Evolutionary conservation across 106 monocot species (phyloP).

Genomic region (Triglochin maritima): DNA sequence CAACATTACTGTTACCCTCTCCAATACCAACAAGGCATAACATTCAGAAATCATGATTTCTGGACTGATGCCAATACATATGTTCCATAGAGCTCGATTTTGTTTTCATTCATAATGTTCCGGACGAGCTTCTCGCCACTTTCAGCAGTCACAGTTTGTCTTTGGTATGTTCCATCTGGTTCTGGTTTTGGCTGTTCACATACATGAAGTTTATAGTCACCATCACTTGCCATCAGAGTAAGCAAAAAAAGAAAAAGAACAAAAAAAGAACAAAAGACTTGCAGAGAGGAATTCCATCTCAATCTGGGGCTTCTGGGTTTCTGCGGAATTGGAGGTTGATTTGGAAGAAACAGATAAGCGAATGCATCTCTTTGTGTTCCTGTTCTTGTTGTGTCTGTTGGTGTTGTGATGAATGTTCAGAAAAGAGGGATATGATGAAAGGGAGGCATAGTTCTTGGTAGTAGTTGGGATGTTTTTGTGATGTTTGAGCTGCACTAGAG

Average conservation of each 20-base stretch:
- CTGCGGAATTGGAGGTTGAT: background rate
- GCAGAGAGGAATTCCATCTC: constrained; percentile 57
- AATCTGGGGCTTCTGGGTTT: constrained; percentile 12
- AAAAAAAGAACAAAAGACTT: background rate
- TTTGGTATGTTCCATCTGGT: constrained; percentile 44
- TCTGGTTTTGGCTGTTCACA: constrained; percentile 42
- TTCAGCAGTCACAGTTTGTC: constrained; percentile 30
- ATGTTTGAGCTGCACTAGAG: no score
- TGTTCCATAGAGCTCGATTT: constrained; percentile 80
- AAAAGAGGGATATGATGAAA: no score
- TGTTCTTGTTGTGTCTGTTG: no score
- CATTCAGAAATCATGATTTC: no score
- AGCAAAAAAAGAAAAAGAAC: background rate
- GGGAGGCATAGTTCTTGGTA: no score
- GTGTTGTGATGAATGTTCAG: no score
- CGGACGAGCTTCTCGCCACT: constrained; percentile 91
- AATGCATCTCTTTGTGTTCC: no score
- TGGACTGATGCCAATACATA: constrained; percentile 30
- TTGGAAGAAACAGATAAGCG: no score
- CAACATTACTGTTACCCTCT: background rate
- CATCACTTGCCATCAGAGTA: background rate
- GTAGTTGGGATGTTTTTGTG: no score
- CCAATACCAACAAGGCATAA: no score
- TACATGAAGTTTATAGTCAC: background rate
- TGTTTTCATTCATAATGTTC: constrained; percentile 71